Evolutionary conservation across 2,329 filamentous ascomycete genomes (phyloP), one percentile per base, ranked within the genome.

Genomic region (Emericellopsis atlantica): DNA sequence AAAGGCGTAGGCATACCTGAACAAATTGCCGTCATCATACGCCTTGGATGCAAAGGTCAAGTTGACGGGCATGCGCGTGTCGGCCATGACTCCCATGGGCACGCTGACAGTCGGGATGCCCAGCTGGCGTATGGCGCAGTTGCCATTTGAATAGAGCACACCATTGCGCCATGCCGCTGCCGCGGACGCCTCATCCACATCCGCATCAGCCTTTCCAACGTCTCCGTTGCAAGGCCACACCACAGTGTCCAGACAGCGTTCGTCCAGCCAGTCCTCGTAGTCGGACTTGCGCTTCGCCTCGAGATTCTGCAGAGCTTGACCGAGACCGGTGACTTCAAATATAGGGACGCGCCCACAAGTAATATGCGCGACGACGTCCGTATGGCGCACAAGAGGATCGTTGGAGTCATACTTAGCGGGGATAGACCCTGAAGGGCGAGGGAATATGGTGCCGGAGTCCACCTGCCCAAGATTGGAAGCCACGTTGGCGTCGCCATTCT

Each of bases 161-260:
- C 73, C 72, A 37, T 75, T 51, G 1, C 43, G 43, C 44, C 51
- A 47, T 4, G 49, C 51, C 29, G 42, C 33, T 0, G 34, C 14
- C 9, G 48, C 50, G 1, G 43, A 44, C 1, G 40, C 41, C 1
- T 49, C 42, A 32, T 56, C 54, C 1, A 49, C 46, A 48, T 76
- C 72, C 0, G 69, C 51, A 49, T 75, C 60, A 5, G 69, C 65
- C 6, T 56, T 52, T 0, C 66, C 70, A 0, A 74, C 59, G 44
- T 76, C 71, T 0, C 68, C 69, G 23, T 65, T 62, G 0, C 67
- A 61, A 0, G 72, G 72, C 41, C 70, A 72, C 0, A 64, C 67
- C 2, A 74, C 56, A 5, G 59, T 54, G 45, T 74, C 67, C 11
- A 70, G 54, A 1, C 49, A 49, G 4, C 59, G 45, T 0, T 37